phyloP scores from a whole-genome alignment of 1,139 yeast species.

The Suhomyces panamericanus region DNA sequence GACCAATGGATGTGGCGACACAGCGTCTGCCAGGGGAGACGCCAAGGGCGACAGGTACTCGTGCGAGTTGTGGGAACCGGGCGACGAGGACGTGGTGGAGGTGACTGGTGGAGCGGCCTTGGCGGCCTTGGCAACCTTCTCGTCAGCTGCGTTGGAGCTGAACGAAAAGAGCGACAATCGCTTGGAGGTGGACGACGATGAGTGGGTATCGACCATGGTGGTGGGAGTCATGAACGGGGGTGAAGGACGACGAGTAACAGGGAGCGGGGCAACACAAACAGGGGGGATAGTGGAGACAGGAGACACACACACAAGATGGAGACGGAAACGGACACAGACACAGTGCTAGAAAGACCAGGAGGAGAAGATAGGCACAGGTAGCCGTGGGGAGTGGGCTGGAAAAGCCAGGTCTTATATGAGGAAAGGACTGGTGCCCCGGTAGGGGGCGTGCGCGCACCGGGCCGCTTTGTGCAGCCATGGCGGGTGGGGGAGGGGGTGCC shows the following conservation, averaged over 20 bases:
- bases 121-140: slow-evolving; percentile 4
- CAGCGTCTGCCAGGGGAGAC: slow-evolving; percentile 2
- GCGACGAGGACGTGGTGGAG: no score
- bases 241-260: background rate
- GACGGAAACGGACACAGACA: background rate
- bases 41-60: slow-evolving; percentile 10
- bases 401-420: slow-evolving; percentile 6
- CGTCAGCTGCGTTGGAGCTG: slow-evolving; percentile 8
- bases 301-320: no score
- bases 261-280: no score
- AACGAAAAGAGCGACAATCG: slow-evolving; percentile 16
- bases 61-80: slow-evolving; percentile 3
- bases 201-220: slow-evolving; percentile 1
- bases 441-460: slow-evolving; percentile 8
- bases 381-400: slow-evolving; percentile 3
- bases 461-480: slow-evolving; percentile 1
- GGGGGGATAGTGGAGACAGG: no score
- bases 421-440: slow-evolving; percentile 5
- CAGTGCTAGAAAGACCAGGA: background rate
- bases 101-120: background rate
- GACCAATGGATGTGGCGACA: slow-evolving; percentile 12
- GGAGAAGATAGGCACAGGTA: background rate
- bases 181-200: slow-evolving; percentile 4
- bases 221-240: background rate
- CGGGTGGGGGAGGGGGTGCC: background rate